Evolutionary conservation across 73 alveolate genomes (phyloP).

Genomic region (Tetrahymena malaccensis): DNA sequence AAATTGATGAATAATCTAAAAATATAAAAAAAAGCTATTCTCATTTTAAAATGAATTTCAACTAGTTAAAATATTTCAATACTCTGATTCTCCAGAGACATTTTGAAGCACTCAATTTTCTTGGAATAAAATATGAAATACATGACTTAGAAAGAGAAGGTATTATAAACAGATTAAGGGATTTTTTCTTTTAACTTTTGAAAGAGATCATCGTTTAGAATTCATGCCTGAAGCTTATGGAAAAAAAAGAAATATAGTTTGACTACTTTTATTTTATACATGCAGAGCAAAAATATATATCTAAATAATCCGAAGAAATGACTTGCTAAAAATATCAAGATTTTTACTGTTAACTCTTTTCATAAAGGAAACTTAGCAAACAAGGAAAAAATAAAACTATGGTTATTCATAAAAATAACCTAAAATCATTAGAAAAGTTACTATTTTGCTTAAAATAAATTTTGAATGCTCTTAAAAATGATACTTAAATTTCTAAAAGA

Average conservation of each 20-base stretch:
- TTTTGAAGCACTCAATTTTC: background rate
- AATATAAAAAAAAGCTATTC: no score
- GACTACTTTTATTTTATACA: background rate
- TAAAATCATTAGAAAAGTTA: background rate
- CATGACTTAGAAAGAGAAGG: background rate
- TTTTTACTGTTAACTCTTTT: background rate
- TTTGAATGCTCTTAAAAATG: background rate
- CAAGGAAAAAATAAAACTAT: background rate
- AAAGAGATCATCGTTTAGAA: background rate
- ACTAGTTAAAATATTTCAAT: background rate
- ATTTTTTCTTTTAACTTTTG: background rate
- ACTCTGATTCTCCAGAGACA: background rate
- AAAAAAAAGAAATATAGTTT: background rate
- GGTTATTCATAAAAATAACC: background rate
- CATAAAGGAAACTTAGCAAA: background rate
- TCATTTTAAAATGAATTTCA: background rate
- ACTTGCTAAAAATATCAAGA: background rate
- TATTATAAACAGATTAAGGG: background rate
- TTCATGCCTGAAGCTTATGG: background rate
- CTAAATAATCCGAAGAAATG: background rate
- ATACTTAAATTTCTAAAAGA: background rate
- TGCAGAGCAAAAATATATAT: background rate
- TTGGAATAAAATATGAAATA: background rate
- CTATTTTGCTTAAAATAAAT: background rate
- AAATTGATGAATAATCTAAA: no score